Evolutionary conservation across 208 protist species (phyloP), one percentile per base, ranked within the genome.

Genomic region (Wallacemonas sp.): DNA sequence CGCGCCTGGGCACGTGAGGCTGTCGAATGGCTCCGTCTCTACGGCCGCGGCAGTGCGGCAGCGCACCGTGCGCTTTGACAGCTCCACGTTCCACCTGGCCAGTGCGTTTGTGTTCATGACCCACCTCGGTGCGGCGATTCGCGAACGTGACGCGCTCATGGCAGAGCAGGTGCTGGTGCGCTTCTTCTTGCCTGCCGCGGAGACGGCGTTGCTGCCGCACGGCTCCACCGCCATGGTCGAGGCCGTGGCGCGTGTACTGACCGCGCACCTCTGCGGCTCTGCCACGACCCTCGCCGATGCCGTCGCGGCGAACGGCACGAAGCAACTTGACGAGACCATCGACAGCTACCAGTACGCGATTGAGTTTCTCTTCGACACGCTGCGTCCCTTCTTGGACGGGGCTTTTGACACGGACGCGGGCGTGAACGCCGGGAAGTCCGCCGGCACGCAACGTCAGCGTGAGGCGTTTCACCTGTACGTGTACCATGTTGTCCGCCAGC

Each of bases 161-260:
- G 74, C 83, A 1, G 21, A 54, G 11, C 72, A 77, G 17, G 32
- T 89, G 44, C 34, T 91, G 32, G 64, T 60, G 55, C 60, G 72
- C 0, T 89, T 84, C 70, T 74, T 87, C 60, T 54, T 88, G 38
- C 81, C 83, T 16, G 54, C 71, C 1, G 74, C 68, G 2, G 60
- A 66, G 43, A 64, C 57, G 6, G 73, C 72, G 26, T 48, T 91
- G 24, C 68, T 95, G 32, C 70, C 68, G 17, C 39, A 61, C 29
- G 81, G 85, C 44, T 90, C 74, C 1, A 34, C 80, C 0, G 85
- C 83, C 16, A 69, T 80, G 30, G 72, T 89, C 19, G 85, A 95
- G 65, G 88, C 83, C 1, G 64, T 92, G 4, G 73, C 83, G 11
- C 70, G 80, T 11, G 56, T 95, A 5, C 49, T 91, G 12, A 78